Percentiles rank a stretch among this genome's conserved stretches.
Evolutionary conservation across 768 basidiomycete species (phyloP).

Genomic region (Tylopilus sp.): DNA sequence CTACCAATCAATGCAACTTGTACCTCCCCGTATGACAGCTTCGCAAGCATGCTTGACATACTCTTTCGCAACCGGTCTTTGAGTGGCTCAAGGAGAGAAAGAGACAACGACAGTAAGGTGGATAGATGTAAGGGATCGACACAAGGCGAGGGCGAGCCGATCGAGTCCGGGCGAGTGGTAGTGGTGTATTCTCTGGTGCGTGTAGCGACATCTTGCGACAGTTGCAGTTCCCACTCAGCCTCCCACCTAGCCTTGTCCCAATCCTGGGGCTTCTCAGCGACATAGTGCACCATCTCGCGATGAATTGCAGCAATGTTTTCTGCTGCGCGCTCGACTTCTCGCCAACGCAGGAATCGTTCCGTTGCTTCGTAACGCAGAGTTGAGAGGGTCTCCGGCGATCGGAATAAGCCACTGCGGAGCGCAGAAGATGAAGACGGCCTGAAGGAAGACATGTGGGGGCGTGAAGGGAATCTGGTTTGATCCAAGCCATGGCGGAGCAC

Average conservation of each 20-base stretch:
- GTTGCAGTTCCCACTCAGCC: slow-evolving; percentile 54
- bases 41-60: slow-evolving; percentile 22
- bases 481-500: slow-evolving; percentile 43
- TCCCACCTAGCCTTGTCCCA: slow-evolving; percentile 71
- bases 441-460: slow-evolving; percentile 50
- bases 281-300: slow-evolving; percentile 22
- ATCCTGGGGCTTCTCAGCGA: slow-evolving; percentile 22
- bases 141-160: slow-evolving; percentile 22
- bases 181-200: slow-evolving; percentile 41
- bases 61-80: slow-evolving; percentile 25
- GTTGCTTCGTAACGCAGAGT: slow-evolving; percentile 59
- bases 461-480: slow-evolving; percentile 28
- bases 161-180: slow-evolving; percentile 16
- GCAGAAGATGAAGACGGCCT: slow-evolving; percentile 48
- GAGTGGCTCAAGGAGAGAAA: slow-evolving; percentile 55
- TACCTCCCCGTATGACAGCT: slow-evolving; percentile 26
- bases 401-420: slow-evolving; percentile 60
- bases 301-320: slow-evolving; percentile 37
- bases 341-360: slow-evolving; percentile 69
- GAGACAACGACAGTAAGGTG: slow-evolving; percentile 55
- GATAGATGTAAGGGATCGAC: slow-evolving; percentile 69
- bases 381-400: slow-evolving; percentile 57
- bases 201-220: slow-evolving; percentile 61
- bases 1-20: slow-evolving; percentile 37
- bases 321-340: slow-evolving; percentile 61